Percentiles rank a stretch among this genome's conserved stretches.
Evolutionary conservation across 2,329 filamentous ascomycete genomes (phyloP).

Genomic region (Ophiostoma populinum): DNA sequence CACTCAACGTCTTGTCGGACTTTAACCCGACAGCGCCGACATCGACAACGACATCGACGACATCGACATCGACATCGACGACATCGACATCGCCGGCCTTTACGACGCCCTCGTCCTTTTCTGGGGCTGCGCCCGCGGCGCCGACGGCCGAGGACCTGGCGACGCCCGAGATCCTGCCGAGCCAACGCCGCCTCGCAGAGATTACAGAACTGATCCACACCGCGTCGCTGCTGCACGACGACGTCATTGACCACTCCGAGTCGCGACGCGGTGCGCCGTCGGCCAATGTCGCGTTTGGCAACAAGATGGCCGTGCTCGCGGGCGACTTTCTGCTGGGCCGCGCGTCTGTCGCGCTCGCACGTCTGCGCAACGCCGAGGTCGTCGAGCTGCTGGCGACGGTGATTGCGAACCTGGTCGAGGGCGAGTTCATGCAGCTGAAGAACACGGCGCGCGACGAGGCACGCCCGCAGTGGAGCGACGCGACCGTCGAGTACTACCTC

Average conservation of each 20-base stretch:
- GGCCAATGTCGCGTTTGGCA: conserved; percentile 89
- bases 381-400: conserved; percentile 89
- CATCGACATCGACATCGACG: no score
- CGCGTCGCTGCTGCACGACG: conserved; percentile 88
- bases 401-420: conserved; percentile 93
- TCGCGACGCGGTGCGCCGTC: conserved; percentile 70
- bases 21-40: conserved; percentile 53
- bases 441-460: conserved; percentile 83
- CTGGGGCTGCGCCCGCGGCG: conserved; percentile 14
- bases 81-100: neutral
- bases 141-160: conserved; percentile 21
- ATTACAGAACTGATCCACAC: conserved; percentile 97
- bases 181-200: conserved; percentile 80
- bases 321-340: conserved; percentile 92
- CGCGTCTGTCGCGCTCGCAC: conserved; percentile 81
- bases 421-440: conserved; percentile 98
- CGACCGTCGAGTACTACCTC: conserved; percentile 81
- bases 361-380: conserved; percentile 82
- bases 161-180: conserved; percentile 60
- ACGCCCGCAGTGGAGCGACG: conserved; percentile 71
- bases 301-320: conserved; percentile 96
- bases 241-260: conserved; percentile 88
- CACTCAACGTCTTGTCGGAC: conserved; percentile 49
- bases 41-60: conserved; percentile 2
- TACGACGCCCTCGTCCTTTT: neutral